Evolutionary conservation across 2,329 filamentous ascomycete species (phyloP).

Genomic region (Pseudocercospora fuligena): DNA sequence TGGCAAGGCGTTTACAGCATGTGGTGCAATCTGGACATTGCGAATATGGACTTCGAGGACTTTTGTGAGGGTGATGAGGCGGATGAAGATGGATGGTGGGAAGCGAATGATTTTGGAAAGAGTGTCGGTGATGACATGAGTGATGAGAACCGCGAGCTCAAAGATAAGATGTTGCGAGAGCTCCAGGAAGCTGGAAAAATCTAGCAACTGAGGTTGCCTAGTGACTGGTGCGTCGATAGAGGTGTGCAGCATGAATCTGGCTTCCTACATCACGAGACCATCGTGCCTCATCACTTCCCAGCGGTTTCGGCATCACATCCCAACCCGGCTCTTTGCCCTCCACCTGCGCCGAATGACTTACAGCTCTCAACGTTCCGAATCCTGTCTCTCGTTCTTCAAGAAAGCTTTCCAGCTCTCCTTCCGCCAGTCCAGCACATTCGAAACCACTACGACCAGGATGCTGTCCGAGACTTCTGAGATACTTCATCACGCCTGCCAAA

Average conservation of each 20-base stretch:
- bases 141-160: background rate
- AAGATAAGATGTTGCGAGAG: background rate
- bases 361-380: slow-evolving; percentile 54
- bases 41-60: slow-evolving; percentile 27
- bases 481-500: slow-evolving; percentile 61
- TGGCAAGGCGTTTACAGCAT: slow-evolving; percentile 19
- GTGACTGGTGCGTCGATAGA: background rate
- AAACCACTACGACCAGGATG: slow-evolving; percentile 54
- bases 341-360: slow-evolving; percentile 56
- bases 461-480: slow-evolving; percentile 60
- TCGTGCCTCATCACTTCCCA: slow-evolving; percentile 53
- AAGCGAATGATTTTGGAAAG: slow-evolving; percentile 4
- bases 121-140: background rate
- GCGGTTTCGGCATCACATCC: slow-evolving; percentile 56
- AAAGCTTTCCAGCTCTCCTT: slow-evolving; percentile 32
- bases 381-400: slow-evolving; percentile 53
- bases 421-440: slow-evolving; percentile 35
- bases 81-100: slow-evolving; percentile 16
- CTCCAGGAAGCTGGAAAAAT: background rate
- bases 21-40: slow-evolving; percentile 29
- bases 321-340: slow-evolving; percentile 55
- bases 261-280: slow-evolving; percentile 42
- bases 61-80: slow-evolving; percentile 16
- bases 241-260: background rate
- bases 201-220: background rate